These are phyloP conservation scores for Lentinula edodes DNA, from an alignment of 768 basidiomycete species.

Conservation along the genomic window DNA sequence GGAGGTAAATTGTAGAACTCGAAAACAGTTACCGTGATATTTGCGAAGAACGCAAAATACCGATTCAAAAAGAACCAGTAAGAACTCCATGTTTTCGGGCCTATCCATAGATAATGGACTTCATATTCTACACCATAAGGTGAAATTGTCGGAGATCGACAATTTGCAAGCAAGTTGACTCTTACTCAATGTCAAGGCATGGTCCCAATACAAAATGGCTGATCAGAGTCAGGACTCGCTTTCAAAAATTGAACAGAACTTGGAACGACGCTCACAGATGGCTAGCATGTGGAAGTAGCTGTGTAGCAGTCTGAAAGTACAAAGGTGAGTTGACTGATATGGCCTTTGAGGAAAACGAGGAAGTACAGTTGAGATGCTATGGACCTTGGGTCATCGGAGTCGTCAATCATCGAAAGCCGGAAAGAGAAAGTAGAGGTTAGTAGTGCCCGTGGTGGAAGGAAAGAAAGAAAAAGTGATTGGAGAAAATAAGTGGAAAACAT, in stretches of 20 bases:
- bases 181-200: slow-evolving; percentile 6
- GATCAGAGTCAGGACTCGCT: neutral
- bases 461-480: too few relatives aligned
- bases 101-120: slow-evolving; percentile 14
- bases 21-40: slow-evolving; percentile 9
- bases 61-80: slow-evolving; percentile 18
- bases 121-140: slow-evolving; percentile 10
- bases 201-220: slow-evolving; percentile 8
- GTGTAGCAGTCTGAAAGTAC: neutral
- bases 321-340: neutral
- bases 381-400: slow-evolving; percentile 11
- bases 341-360: neutral
- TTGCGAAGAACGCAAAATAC: slow-evolving; percentile 15
- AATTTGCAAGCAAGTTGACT: neutral
- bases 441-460: neutral
- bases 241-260: neutral
- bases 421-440: too few relatives aligned
- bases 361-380: slow-evolving; percentile 4
- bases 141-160: neutral
- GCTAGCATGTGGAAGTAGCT: slow-evolving; percentile 1
- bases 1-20: neutral
- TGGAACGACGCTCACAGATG: neutral
- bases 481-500: neutral
- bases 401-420: neutral
- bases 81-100: slow-evolving; percentile 11